phyloP scores from a whole-genome alignment of 179 eudicot species.

The Sideroxylon spinosum region DNA sequence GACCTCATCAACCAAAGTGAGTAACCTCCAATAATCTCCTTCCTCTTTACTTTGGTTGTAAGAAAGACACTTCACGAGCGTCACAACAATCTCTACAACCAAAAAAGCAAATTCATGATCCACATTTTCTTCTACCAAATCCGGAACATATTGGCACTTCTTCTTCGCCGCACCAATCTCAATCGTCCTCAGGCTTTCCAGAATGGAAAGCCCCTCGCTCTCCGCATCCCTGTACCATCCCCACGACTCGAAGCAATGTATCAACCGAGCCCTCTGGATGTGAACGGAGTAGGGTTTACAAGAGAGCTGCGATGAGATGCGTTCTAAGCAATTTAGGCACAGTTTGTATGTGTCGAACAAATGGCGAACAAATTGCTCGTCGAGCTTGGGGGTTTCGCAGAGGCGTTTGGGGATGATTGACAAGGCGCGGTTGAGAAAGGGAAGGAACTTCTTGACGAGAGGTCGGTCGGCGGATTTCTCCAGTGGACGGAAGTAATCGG shows the following conservation, averaged over 20 bases:
- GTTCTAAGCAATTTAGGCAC: constrained; percentile 47
- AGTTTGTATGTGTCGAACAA: constrained; percentile 40
- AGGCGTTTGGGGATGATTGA: constrained; percentile 60
- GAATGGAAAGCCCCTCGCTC: constrained; percentile 49
- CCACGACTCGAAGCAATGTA: constrained; percentile 57
- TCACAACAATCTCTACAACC: constrained; percentile 48
- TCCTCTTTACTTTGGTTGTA: constrained; percentile 41
- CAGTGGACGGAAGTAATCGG: constrained; percentile 40
- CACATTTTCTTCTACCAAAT: constrained; percentile 16
- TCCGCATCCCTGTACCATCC: constrained; percentile 48
- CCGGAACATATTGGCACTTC: constrained; percentile 33
- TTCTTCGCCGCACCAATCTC: constrained; percentile 25
- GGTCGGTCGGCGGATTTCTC: constrained; percentile 27
- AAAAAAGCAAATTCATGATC: constrained; percentile 43
- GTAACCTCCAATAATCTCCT: constrained; percentile 37
- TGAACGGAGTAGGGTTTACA: constrained; percentile 52
- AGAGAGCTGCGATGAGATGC: constrained; percentile 38
- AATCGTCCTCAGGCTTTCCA: constrained; percentile 36
- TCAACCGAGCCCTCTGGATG: constrained; percentile 47
- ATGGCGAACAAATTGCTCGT: constrained; percentile 16
- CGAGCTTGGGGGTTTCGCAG: constrained; percentile 31
- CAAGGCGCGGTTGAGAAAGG: constrained; percentile 42
- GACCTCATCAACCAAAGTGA: constrained; percentile 47
- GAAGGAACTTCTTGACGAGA: constrained; percentile 47
- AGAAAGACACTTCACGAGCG: constrained; percentile 42